Evolutionary conservation across 2,329 filamentous ascomycete species (phyloP).

Genomic region (Emmonsiellopsis sp.): DNA sequence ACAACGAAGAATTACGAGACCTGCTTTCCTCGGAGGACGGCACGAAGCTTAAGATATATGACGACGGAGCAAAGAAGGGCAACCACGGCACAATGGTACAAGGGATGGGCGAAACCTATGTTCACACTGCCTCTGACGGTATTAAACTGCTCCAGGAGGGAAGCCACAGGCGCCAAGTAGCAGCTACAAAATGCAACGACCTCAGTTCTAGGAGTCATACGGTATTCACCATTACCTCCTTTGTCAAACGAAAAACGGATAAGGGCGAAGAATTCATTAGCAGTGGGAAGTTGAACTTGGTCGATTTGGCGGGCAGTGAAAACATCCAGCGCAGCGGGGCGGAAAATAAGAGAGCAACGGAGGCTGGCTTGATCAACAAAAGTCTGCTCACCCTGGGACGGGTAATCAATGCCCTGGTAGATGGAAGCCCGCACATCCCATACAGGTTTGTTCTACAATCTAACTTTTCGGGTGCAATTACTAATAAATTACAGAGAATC

Average conservation of each 20-base stretch:
- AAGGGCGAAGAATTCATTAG: constrained; percentile 83
- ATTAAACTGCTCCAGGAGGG: constrained; percentile 83
- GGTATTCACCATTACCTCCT: constrained; percentile 90
- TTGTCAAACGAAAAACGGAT: constrained; percentile 71
- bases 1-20: constrained; percentile 94
- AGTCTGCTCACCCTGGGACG: constrained; percentile 87
- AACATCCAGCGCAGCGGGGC: constrained; percentile 96
- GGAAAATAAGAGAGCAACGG: constrained; percentile 92
- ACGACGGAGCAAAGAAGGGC: constrained; percentile 69
- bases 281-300: constrained; percentile 88
- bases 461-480: background rate
- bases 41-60: constrained; percentile 87
- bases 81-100: constrained; percentile 75
- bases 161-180: constrained; percentile 92
- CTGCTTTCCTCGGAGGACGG: constrained; percentile 72
- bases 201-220: constrained; percentile 95
- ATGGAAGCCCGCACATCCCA: constrained; percentile 81
- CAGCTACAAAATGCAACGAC: constrained; percentile 98
- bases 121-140: constrained; percentile 72
- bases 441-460: constrained; percentile 35
- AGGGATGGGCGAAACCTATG: constrained; percentile 94
- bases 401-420: constrained; percentile 95
- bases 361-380: constrained; percentile 97
- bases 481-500: constrained; percentile 57
- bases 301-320: constrained; percentile 93